phyloP scores from a whole-genome alignment of 371 early-diverging fungal genomes.

The Mortierella sp. region DNA sequence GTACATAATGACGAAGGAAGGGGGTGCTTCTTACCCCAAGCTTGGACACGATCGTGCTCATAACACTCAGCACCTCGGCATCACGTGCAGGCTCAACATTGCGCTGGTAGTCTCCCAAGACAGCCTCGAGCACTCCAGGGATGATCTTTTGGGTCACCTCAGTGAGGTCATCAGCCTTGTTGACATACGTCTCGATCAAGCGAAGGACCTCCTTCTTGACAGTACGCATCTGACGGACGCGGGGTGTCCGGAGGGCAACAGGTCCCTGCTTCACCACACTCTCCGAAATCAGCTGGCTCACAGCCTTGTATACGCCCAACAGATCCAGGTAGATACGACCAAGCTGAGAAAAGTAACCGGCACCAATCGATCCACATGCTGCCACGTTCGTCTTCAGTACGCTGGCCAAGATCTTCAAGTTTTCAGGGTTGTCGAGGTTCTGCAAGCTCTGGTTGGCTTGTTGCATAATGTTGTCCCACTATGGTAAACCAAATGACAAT shows the following conservation, averaged over 20 bases:
- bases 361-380: slow-evolving; percentile 90
- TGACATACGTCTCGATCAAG: slow-evolving; percentile 89
- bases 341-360: slow-evolving; percentile 87
- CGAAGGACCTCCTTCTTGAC: slow-evolving; percentile 96
- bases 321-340: slow-evolving; percentile 90
- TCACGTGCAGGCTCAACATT: slow-evolving; percentile 92
- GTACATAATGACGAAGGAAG: slow-evolving; percentile 43
- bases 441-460: slow-evolving; percentile 79
- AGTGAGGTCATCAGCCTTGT: slow-evolving; percentile 81
- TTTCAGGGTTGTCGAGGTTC: slow-evolving; percentile 80
- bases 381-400: slow-evolving; percentile 95
- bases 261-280: slow-evolving; percentile 79
- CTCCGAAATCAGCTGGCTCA: slow-evolving; percentile 86
- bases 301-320: slow-evolving; percentile 88
- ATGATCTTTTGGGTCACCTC: slow-evolving; percentile 84
- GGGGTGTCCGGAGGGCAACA: slow-evolving; percentile 92
- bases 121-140: slow-evolving; percentile 91
- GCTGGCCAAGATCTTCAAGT: slow-evolving; percentile 89
- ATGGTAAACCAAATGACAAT: background rate
- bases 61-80: slow-evolving; percentile 92
- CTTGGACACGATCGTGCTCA: slow-evolving; percentile 84
- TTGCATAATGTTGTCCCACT: slow-evolving; percentile 86
- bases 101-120: slow-evolving; percentile 89
- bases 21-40: slow-evolving; percentile 72
- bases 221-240: slow-evolving; percentile 90